These are phyloP conservation scores for Beauveria australis DNA, from an alignment of 2,329 filamentous ascomycete genomes.

Conservation along the genomic window DNA sequence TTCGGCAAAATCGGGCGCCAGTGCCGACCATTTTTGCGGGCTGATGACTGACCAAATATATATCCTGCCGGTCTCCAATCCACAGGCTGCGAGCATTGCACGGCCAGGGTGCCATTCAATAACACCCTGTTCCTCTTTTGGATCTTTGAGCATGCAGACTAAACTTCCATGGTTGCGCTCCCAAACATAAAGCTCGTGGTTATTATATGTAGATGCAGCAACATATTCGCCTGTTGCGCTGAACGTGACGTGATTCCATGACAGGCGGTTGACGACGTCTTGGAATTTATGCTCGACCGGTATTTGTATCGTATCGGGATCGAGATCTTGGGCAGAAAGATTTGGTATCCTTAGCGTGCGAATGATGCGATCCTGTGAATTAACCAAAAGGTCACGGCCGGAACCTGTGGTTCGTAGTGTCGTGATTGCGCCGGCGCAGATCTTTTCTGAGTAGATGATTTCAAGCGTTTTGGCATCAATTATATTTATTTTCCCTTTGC, in stretches of 20 bases:
- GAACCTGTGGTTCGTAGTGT: conserved; percentile 74
- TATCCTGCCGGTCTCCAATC: conserved; percentile 84
- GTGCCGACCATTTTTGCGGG: conserved; percentile 92
- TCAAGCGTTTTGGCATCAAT: conserved; percentile 74
- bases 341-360: conserved; percentile 87
- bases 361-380: conserved; percentile 91
- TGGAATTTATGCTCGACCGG: conserved; percentile 97
- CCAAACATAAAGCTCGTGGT: conserved; percentile 98
- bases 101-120: conserved; percentile 95
- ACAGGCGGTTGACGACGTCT: conserved; percentile 88
- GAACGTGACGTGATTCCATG: conserved; percentile 96
- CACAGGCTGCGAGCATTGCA: conserved; percentile 82
- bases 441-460: conserved; percentile 82
- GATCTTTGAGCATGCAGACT: conserved; percentile 93
- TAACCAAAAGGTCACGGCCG: conserved; percentile 81
- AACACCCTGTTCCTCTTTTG: conserved; percentile 90
- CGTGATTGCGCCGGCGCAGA: conserved; percentile 81
- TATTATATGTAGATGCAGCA: conserved; percentile 93
- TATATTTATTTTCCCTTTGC: conserved; percentile 92
- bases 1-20: conserved; percentile 94
- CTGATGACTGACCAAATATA: conserved; percentile 95
- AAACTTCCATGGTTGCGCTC: conserved; percentile 88
- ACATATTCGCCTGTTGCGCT: conserved; percentile 93
- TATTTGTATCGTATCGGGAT: conserved; percentile 78
- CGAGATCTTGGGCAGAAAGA: conserved; percentile 57